Evolutionary conservation across 1,284 basidiomycete species (phyloP).

Genomic region (Mycocalia duriaeana): DNA sequence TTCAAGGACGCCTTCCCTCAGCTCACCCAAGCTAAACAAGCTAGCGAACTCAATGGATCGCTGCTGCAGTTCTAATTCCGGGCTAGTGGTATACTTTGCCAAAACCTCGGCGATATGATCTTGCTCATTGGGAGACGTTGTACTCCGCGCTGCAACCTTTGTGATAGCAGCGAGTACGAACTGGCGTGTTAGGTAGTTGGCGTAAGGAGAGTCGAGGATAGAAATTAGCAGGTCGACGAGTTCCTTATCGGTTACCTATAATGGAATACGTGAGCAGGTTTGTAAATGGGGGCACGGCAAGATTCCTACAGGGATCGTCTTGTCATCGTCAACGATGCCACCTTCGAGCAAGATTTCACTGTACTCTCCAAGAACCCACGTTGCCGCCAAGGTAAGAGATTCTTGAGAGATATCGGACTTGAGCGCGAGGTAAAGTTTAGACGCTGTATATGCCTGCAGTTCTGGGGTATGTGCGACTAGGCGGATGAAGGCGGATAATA

Average conservation of each 20-base stretch:
- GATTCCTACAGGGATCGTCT: conserved; percentile 64
- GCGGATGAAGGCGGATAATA: conserved; percentile 91
- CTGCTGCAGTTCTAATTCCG: conserved; percentile 94
- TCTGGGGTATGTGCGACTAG: conserved; percentile 97
- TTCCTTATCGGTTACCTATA: conserved; percentile 74
- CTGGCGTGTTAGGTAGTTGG: conserved; percentile 87
- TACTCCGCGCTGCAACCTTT: conserved; percentile 82
- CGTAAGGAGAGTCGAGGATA: conserved; percentile 90
- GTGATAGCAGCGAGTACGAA: conserved; percentile 88
- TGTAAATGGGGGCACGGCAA: background rate
- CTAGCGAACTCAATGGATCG: conserved; percentile 92
- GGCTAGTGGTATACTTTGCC: conserved; percentile 74
- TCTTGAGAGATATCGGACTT: conserved; percentile 94
- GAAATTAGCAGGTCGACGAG: conserved; percentile 85
- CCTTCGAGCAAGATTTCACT: conserved; percentile 87
- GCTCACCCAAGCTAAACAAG: conserved; percentile 70
- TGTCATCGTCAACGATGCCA: conserved; percentile 86
- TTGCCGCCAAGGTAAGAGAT: conserved; percentile 86
- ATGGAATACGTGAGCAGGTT: background rate
- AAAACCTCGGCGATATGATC: conserved; percentile 77
- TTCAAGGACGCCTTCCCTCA: conserved; percentile 89
- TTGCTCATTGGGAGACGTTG: conserved; percentile 63
- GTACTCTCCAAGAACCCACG: conserved; percentile 98
- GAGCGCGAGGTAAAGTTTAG: conserved; percentile 86
- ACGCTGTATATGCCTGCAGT: conserved; percentile 92